phyloP scores from a whole-genome alignment of 1,139 yeast genomes.

The Insectozyma bohioensis region DNA sequence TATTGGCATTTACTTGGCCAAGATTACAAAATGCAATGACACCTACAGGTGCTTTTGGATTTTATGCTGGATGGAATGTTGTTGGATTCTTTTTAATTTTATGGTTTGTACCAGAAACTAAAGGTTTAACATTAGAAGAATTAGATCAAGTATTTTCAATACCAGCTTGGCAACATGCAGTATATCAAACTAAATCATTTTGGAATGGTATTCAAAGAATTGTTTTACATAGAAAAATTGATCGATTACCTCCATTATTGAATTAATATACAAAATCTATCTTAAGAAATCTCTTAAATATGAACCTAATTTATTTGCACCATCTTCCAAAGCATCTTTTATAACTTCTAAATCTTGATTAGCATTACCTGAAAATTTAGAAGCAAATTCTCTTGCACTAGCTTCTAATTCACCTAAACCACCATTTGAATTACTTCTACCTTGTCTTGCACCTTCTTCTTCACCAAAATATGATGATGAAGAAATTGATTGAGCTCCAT shows the following conservation, averaged over 20 bases:
- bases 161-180: slow-evolving; percentile 53
- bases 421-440: slow-evolving; percentile 23
- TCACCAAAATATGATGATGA: slow-evolving; percentile 93
- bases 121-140: slow-evolving; percentile 68
- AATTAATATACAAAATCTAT: slow-evolving; percentile 53
- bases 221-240: slow-evolving; percentile 41
- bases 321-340: slow-evolving; percentile 92
- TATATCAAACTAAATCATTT: slow-evolving; percentile 50
- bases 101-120: slow-evolving; percentile 70
- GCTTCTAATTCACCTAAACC: slow-evolving; percentile 47
- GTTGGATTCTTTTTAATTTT: slow-evolving; percentile 69
- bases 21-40: neutral
- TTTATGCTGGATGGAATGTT: slow-evolving; percentile 85
- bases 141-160: slow-evolving; percentile 70
- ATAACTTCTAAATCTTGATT: slow-evolving; percentile 86
- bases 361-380: slow-evolving; percentile 67
- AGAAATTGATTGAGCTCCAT: slow-evolving; percentile 87
- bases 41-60: slow-evolving; percentile 75
- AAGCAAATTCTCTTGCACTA: slow-evolving; percentile 67
- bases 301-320: slow-evolving; percentile 84
- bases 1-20: slow-evolving; percentile 66
- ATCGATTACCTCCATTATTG: slow-evolving; percentile 53
- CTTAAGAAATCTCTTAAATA: slow-evolving; percentile 82
- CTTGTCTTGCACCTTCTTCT: slow-evolving; percentile 47
- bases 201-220: slow-evolving; percentile 44